Base-by-base conservation (phyloP, 2,329 filamentous ascomycete species). In the Verticillium klebahnii region DNA sequence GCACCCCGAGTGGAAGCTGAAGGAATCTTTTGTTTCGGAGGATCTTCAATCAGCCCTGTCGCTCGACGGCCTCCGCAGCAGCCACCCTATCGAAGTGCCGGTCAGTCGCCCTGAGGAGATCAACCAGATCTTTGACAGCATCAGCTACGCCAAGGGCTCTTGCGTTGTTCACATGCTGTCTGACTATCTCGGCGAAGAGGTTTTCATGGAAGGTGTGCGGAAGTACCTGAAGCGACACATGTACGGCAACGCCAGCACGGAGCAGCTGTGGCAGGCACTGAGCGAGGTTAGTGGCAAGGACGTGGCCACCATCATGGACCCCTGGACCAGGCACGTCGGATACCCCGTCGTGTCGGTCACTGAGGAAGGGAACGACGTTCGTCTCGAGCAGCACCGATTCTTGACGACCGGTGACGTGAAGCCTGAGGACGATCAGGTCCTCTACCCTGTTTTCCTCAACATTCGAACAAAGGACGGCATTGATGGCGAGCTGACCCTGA, bases 1-100 rank as follows among this genome's bases (percentile, higher is more conserved):
- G 81, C 98, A 93, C 77, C 94, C 94, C 9, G 94, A 98, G 76
- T 98, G 94, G 94, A 96, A 96, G 77, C 92, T 98, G 15, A 98
- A 94, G 94, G 87, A 98, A 76, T 89, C 88, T 32, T 98, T 97
- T 74, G 93, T 98, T 61, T 93, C 91, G 36, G 93, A 97, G 72
- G 96, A 92, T 70, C 84, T 98, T 62, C 92, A 96, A 73, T 89
- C 91, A 65, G 94, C 94, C 2, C 82, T 98, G 40, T 89, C 89
- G 25, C 85, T 98, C 6, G 94, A 98, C 75, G 96, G 93, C 3
- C 80, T 98, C 60, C 88, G 94, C 69, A 97, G 93, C 85, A 96
- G 92, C 71, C 94, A 98, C 75, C 94, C 94, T 6, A 96, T 98
- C 63, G 94, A 98, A 75, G 93, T 97, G 1, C 94, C 94, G 1